Conservation (phyloP, 768 basidiomycete species). For the Pleurotus platypus region DNA sequence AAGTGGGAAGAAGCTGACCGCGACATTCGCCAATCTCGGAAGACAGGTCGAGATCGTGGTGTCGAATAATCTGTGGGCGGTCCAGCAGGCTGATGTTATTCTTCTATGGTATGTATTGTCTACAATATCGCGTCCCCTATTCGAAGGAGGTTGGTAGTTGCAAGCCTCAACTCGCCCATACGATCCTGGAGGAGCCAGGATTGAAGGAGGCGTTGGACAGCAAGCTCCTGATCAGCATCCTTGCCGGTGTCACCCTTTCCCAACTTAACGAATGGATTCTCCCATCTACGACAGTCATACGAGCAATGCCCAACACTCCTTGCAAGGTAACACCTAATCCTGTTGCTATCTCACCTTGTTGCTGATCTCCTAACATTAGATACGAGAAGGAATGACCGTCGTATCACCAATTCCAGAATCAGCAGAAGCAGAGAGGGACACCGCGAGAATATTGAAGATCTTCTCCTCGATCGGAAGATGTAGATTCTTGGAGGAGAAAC, state of each 20-base stretch:
- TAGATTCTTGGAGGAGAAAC: constrained; percentile 95
- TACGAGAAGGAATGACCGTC: constrained; percentile 98
- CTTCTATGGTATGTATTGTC: constrained; percentile 70
- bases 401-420: constrained; percentile 68
- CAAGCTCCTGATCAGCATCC: constrained; percentile 93
- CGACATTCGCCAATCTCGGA: constrained; percentile 59
- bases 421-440: constrained; percentile 53
- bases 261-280: constrained; percentile 77
- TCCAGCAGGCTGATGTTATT: constrained; percentile 74
- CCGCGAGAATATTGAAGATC: constrained; percentile 79
- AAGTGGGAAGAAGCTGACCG: constrained; percentile 62
- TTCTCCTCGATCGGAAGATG: constrained; percentile 97
- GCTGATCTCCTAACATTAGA: constrained; percentile 42
- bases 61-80: constrained; percentile 70
- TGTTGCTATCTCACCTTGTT: too few species aligned
- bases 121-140: neutral
- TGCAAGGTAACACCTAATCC: constrained; percentile 58
- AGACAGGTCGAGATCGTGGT: constrained; percentile 65
- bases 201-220: constrained; percentile 81
- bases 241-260: constrained; percentile 90
- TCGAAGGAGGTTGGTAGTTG: constrained; percentile 49
- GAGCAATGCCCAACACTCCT: constrained; percentile 99
- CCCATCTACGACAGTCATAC: constrained; percentile 78
- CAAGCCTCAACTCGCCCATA: constrained; percentile 85
- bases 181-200: constrained; percentile 70